These are phyloP conservation scores for Arthrobotrys megalospora DNA, from an alignment of 2,329 filamentous ascomycete species.

Conservation along the genomic window DNA sequence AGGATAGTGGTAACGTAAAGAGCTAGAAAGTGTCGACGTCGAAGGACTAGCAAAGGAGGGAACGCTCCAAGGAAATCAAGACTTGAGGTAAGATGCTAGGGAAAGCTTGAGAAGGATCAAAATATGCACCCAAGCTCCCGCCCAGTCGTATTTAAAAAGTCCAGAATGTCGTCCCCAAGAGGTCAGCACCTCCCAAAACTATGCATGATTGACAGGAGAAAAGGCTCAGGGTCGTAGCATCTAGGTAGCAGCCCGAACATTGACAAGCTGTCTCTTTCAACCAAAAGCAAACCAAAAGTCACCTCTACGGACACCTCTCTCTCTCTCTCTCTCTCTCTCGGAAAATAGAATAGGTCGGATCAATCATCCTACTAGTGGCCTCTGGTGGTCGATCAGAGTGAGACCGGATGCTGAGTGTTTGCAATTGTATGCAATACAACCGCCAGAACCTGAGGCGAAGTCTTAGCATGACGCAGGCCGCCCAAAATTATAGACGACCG, in stretches of 20 bases:
- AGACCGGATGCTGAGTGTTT: neutral
- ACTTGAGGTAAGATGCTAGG: too few species aligned
- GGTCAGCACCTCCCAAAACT: slow-evolving; percentile 4
- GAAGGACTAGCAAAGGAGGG: neutral
- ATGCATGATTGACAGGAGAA: slow-evolving; percentile 37
- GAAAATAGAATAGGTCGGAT: slow-evolving; percentile 2
- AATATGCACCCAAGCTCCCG: neutral
- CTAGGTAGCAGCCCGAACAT: neutral
- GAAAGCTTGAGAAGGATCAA: neutral
- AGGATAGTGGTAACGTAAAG: neutral
- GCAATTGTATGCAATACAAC: slow-evolving; percentile 1
- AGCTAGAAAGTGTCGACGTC: neutral
- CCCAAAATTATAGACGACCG: neutral
- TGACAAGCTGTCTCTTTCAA: neutral
- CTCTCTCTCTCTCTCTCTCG: too few species aligned
- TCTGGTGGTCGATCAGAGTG: slow-evolving; percentile 23
- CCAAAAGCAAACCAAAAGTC: slow-evolving; percentile 4
- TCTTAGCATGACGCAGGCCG: slow-evolving; percentile 5
- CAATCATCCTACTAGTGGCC: neutral
- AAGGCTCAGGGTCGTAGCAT: neutral
- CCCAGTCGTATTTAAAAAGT: neutral
- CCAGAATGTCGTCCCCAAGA: neutral
- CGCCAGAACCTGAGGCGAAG: slow-evolving; percentile 1
- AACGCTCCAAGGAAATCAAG: neutral
- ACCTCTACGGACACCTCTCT: too few species aligned